These are phyloP conservation scores for Casuarina glauca DNA, from an alignment of 306 rosid genomes.

Conservation along the genomic window DNA sequence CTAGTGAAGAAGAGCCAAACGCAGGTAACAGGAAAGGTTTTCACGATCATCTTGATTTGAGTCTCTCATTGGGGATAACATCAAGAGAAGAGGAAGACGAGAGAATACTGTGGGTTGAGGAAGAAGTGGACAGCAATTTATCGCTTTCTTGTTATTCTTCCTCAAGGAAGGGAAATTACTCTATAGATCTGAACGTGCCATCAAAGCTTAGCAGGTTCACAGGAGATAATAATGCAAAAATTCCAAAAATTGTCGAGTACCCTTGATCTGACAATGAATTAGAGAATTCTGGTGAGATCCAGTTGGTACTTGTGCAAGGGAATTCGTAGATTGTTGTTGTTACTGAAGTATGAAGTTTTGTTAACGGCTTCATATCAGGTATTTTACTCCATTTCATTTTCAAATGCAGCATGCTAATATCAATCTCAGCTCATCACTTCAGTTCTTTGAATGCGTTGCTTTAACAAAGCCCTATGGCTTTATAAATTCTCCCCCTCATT, in stretches of 20 bases:
- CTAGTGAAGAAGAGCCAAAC: background rate
- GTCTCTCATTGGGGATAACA: background rate
- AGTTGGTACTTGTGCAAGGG: slow-evolving; percentile 11
- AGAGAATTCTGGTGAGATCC: slow-evolving; percentile 16
- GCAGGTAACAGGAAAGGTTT: background rate
- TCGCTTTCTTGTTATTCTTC: background rate
- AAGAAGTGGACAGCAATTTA: background rate
- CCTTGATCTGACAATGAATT: slow-evolving; percentile 17
- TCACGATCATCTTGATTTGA: background rate
- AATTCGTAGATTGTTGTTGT: background rate
- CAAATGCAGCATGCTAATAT: background rate
- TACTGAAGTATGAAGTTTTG: background rate
- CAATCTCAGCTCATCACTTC: background rate
- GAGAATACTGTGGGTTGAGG: background rate
- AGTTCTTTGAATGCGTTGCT: background rate
- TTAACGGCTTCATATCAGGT: background rate
- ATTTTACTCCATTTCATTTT: background rate
- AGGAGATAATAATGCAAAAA: background rate
- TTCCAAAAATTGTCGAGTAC: background rate
- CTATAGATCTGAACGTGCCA: slow-evolving; percentile 8
- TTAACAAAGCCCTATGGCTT: background rate
- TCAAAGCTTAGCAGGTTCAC: slow-evolving; percentile 1
- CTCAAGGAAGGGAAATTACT: background rate
- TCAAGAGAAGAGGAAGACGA: slow-evolving; percentile 3
- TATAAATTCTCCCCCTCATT: background rate